A percentile compares a stretch with the other conserved stretches of the same genome.
phyloP scores from a whole-genome alignment of 345 rosid genomes.

The Cochlearia excelsa region DNA sequence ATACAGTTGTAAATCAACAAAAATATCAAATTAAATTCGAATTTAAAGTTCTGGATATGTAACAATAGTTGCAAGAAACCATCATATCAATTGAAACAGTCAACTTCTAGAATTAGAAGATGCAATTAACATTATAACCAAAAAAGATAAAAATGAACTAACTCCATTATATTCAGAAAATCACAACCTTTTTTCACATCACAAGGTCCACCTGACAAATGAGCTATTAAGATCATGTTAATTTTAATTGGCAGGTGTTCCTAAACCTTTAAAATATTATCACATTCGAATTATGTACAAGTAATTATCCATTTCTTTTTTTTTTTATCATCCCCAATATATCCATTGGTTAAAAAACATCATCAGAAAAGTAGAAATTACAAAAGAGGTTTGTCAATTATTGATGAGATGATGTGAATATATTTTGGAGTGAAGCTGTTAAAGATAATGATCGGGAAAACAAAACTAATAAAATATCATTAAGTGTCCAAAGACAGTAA shows the following conservation, averaged over 20 bases:
- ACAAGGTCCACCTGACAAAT: constrained; percentile 4
- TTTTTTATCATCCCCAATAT: too few relatives aligned
- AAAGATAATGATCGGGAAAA: constrained; percentile 2
- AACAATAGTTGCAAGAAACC: background rate
- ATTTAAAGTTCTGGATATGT: too few relatives aligned
- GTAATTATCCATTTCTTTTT: constrained; percentile 7
- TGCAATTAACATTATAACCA: background rate
- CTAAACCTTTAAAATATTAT: constrained; percentile 24
- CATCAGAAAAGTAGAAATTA: constrained; percentile 11
- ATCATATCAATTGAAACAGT: background rate
- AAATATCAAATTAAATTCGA: too few relatives aligned
- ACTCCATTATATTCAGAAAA: constrained; percentile 10
- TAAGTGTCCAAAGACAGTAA: constrained; percentile 17
- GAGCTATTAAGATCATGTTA: constrained; percentile 7
- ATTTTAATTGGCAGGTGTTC: constrained; percentile 9
- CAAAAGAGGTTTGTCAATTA: constrained; percentile 18
- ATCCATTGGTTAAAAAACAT: constrained; percentile 27
- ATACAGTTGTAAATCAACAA: too few relatives aligned
- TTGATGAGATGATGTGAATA: constrained; percentile 19
- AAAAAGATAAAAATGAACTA: background rate
- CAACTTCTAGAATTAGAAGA: background rate
- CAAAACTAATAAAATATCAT: background rate
- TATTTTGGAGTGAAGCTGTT: constrained; percentile 18
- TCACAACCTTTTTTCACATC: background rate
- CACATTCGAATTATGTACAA: background rate